Base-by-base conservation (phyloP, 768 basidiomycete genomes). In the Suillus spraguei region DNA sequence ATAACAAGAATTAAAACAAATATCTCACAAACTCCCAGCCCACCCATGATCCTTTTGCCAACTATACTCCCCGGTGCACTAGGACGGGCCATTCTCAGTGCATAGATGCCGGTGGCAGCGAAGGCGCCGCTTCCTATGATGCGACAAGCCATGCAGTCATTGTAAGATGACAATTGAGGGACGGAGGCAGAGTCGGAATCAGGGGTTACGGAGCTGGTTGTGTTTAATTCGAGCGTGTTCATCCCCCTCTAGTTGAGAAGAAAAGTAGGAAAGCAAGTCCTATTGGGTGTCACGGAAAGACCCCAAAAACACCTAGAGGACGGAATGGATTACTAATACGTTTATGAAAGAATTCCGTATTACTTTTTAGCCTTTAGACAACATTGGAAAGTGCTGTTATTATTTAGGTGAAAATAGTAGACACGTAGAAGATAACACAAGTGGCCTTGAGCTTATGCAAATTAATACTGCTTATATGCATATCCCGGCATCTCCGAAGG, bases 61-160 rank as follows among this genome's bases (percentile, higher is more conserved):
- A 80, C 70, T 5, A 80, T 73, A 2, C 83, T 85, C 6, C 90
- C 89, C 9, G 86, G 88, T 13, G 87, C 87, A 49, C 79, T 79
- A 32, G 82, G 80, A 54, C 90, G 85, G 33, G 89, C 83, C 78
- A 84, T 82, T 72, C 82, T 81, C 33, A 92, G 74, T 2, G 91
- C 89, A 70, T 92, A 91, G 32, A 87, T 65, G 6, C 91, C 90
- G 5, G 86, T 82, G 5, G 82, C 82, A 24, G 81, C 84, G 6
- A 92, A 81, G 2, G 87, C 85, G 36, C 79, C 85, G 0, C 89
- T 83, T 22, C 90, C 90, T 46, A 90, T 83, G 60, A 92, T 77
- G 47, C 85, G 84, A 72, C 91, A 92, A 1, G 87, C 81, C n/a
- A 90, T 68, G 64, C 90, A 92, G 47, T 91, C 88, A 54, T 80